Conservation (phyloP, 2,329 filamentous ascomycete species). For the Lachnellula subtilissima region DNA sequence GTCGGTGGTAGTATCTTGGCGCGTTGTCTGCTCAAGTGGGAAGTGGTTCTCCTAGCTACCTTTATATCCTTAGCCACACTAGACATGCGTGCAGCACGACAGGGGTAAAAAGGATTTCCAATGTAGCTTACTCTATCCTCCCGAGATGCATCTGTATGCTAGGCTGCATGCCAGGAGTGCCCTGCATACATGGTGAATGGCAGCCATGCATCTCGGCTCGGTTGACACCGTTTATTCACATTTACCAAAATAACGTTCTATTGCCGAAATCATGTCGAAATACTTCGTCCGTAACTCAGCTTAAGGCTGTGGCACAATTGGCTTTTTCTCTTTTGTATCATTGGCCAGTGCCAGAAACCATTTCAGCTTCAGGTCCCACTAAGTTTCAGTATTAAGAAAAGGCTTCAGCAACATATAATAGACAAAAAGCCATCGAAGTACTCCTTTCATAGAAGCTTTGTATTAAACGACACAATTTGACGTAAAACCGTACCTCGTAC, state of each 20-base stretch:
- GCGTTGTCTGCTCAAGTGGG: neutral
- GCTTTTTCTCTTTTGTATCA: slow-evolving; percentile 7
- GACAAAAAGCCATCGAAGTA: neutral
- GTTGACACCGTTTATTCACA: neutral
- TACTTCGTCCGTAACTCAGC: slow-evolving; percentile 12
- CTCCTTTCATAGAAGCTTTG: neutral
- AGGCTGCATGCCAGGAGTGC: neutral
- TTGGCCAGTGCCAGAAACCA: slow-evolving; percentile 12
- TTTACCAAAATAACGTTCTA: slow-evolving; percentile 5
- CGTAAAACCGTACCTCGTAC: neutral
- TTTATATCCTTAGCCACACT: neutral
- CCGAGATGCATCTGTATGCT: neutral
- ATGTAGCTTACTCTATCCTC: neutral
- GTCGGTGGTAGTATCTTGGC: slow-evolving; percentile 4
- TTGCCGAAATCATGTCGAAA: slow-evolving; percentile 4
- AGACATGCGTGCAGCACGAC: neutral
- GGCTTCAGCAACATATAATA: slow-evolving; percentile 9
- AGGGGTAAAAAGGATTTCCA: neutral
- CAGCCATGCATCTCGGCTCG: neutral
- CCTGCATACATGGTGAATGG: neutral
- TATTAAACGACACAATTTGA: neutral
- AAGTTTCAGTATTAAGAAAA: slow-evolving; percentile 4
- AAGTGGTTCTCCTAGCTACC: neutral
- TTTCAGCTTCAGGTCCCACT: slow-evolving; percentile 10
- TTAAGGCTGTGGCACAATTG: slow-evolving; percentile 14